Evolutionary conservation across 176 grass and related monocot species (phyloP).

Genomic region (Puya raimondii): DNA sequence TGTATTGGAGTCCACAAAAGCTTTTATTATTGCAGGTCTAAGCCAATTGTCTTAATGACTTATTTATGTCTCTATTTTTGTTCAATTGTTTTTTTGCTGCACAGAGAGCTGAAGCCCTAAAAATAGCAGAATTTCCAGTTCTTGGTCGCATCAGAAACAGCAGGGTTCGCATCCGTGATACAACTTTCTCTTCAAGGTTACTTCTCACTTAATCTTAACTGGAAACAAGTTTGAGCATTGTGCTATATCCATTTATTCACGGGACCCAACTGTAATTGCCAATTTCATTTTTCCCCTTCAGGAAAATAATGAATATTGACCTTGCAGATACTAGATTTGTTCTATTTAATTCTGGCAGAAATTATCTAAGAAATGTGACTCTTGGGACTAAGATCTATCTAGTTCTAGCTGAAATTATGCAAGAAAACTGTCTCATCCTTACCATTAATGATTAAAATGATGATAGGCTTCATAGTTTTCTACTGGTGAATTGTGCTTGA

Average conservation of each 20-base stretch:
- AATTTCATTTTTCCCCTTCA: neutral
- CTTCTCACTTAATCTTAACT: neutral
- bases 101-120: conserved; percentile 96
- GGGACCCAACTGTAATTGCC: neutral
- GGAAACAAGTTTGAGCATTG: neutral
- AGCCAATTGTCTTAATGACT: conserved; percentile 8
- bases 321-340: no score
- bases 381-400: no score
- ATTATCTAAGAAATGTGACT: no score
- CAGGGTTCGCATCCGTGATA: conserved; percentile 74
- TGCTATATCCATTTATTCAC: neutral
- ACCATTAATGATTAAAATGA: no score
- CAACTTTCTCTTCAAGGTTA: conserved; percentile 92
- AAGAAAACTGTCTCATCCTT: no score
- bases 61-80: conserved; percentile 7
- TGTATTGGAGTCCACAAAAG: neutral
- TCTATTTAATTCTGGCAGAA: no score
- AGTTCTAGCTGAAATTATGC: no score
- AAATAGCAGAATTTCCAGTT: conserved; percentile 82
- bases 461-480: no score
- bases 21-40: neutral
- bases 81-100: conserved; percentile 12
- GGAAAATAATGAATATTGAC: no score
- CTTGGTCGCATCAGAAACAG: conserved; percentile 93
- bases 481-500: no score